Base-by-base conservation (phyloP, 768 basidiomycete species). In the Suillus spraguei region DNA sequence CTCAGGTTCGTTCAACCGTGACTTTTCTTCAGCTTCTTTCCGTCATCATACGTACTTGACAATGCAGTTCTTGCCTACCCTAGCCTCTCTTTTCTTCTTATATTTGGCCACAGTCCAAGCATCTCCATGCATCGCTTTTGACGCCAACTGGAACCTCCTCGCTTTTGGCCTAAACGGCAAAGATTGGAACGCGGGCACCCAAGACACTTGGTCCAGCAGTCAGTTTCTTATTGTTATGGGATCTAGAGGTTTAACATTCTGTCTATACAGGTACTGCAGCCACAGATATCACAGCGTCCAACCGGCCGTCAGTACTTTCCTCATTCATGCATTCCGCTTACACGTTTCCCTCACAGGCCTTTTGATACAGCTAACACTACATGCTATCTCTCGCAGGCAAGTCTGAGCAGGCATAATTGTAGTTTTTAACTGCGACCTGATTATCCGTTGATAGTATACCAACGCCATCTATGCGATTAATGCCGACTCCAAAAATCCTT, bases 391-490 rank as follows among this genome's bases (percentile, higher is more conserved):
- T 84, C 91, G 7, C 82, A 90, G n/a, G 89, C 85, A 67, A 64
- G 49, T 32, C 28, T 32, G 49, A 32, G 76, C 66, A 6, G 42
- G 32, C 32, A 13, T 24, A 60, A n/a, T 28, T 64, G 24, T 33
- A 53, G 14, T 2, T n/a, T 35, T 35, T 3, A 10, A 14, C 4
- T 8, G 49, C 56, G 6, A 6, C 6, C 44, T 69, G 24, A 66
- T 36, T 36, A 64, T 69, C 17, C 68, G 5, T 56, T 39, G 52
- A 8, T 75, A 97, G 86, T 95, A 88, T 78, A 82, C 81, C 71
- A 97, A 97, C 68, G 89, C 93, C 44, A 81, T 97, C 71, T 97
- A 97, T 69, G 87, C 95, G 35, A 74, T 95, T 47, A 88, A 90
- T 68, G 94, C 86, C 1, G 92, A 97, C 76, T 77, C 82, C 11